A percentile compares a stretch with the other conserved stretches of the same genome.
Conservation (phyloP, 805 yeast species). For the Candida cerambycidarum region DNA sequence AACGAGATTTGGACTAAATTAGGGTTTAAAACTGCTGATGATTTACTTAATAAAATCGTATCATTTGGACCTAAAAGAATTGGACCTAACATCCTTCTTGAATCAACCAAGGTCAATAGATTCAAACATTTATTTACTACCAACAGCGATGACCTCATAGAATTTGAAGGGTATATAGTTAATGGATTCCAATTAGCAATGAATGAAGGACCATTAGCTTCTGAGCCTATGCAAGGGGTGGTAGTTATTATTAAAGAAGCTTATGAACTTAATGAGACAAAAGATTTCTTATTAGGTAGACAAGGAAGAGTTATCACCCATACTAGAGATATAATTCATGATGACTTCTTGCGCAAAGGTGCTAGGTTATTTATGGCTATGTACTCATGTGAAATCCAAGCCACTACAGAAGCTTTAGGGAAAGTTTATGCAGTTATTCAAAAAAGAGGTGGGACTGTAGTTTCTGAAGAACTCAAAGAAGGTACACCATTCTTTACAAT, state of each 20-base stretch:
- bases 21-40: conserved; percentile 18
- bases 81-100: conserved; percentile 76
- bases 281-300: conserved; percentile 41
- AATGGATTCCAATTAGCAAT: conserved; percentile 86
- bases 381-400: conserved; percentile 93
- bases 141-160: conserved; percentile 22
- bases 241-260: conserved; percentile 43
- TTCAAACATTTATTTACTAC: conserved; percentile 29
- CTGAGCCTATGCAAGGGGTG: conserved; percentile 86
- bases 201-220: conserved; percentile 82
- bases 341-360: conserved; percentile 73
- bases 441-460: conserved; percentile 77
- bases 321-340: conserved; percentile 71
- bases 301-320: conserved; percentile 74
- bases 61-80: conserved; percentile 75
- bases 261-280: conserved; percentile 21
- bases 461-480: conserved; percentile 94
- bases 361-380: conserved; percentile 90
- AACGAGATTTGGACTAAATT: conserved; percentile 10
- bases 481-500: conserved; percentile 96
- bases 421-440: conserved; percentile 94
- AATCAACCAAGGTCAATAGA: conserved; percentile 36
- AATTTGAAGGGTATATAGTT: conserved; percentile 59
- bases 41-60: conserved; percentile 40
- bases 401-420: conserved; percentile 91